phyloP scores from a whole-genome alignment of 2,329 filamentous ascomycete species.

The Clonostachys sp. region DNA sequence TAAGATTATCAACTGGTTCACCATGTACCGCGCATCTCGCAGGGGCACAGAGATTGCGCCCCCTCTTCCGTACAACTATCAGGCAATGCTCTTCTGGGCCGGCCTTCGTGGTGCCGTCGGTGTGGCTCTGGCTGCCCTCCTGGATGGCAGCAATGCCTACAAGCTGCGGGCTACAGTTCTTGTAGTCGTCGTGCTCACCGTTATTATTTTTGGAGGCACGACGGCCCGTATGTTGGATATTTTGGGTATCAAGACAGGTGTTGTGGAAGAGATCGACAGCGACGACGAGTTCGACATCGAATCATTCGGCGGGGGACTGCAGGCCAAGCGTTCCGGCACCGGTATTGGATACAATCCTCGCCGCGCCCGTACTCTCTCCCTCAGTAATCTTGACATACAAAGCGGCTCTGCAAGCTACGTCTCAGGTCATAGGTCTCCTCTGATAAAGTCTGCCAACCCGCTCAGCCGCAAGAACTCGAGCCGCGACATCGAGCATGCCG shows the following conservation, averaged over 20 bases:
- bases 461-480: constrained; percentile 48
- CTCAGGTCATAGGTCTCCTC: constrained; percentile 48
- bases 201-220: constrained; percentile 98
- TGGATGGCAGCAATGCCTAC: constrained; percentile 76
- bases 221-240: constrained; percentile 98
- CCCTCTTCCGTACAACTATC: constrained; percentile 90
- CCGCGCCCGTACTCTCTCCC: constrained; percentile 54
- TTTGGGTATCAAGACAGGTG: constrained; percentile 89
- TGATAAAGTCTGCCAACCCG: constrained; percentile 24
- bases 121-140: constrained; percentile 85
- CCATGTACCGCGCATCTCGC: constrained; percentile 76
- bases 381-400: constrained; percentile 42
- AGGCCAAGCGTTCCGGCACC: constrained; percentile 73
- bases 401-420: constrained; percentile 40
- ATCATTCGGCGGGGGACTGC: constrained; percentile 63
- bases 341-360: constrained; percentile 76
- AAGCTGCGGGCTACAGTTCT: constrained; percentile 92
- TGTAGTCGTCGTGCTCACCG: constrained; percentile 92
- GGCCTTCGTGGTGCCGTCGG: constrained; percentile 93
- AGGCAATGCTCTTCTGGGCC: constrained; percentile 99
- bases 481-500: constrained; percentile 47
- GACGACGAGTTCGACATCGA: constrained; percentile 99
- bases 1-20: constrained; percentile 85
- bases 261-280: constrained; percentile 94
- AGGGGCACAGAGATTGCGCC: constrained; percentile 72